Conservation (phyloP, 441 rosid species). For the Syzygium malaccense region DNA sequence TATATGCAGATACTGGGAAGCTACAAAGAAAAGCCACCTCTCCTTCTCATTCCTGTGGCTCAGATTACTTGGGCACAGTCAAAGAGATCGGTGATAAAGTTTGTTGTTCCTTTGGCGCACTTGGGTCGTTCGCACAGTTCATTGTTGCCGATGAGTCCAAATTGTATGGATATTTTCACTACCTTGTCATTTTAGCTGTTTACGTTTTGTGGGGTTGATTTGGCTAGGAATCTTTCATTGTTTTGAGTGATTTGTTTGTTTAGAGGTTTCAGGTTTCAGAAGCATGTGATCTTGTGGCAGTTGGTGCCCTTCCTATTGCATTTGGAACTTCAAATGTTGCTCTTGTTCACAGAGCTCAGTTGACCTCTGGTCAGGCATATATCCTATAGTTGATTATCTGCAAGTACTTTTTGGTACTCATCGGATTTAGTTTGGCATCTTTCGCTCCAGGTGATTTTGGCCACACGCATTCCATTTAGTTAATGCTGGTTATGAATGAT, state of each 20-base stretch:
- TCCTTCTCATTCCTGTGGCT: constrained; percentile 81
- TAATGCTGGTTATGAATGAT: not conserved
- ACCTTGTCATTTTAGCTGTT: not conserved
- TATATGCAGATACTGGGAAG: constrained; percentile 83
- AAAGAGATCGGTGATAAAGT: constrained; percentile 70
- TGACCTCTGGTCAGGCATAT: constrained; percentile 58
- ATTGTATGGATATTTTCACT: constrained; percentile 22
- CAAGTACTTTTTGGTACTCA: not conserved
- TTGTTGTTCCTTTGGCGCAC: constrained; percentile 44
- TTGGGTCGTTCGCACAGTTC: constrained; percentile 76
- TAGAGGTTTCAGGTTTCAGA: constrained; percentile 63
- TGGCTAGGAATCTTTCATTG: not conserved
- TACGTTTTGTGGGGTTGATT: not conserved
- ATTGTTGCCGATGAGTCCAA: constrained; percentile 68
- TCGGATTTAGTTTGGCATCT: not conserved
- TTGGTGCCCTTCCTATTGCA: constrained; percentile 81
- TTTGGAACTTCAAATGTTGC: constrained; percentile 93
- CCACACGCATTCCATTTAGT: not conserved
- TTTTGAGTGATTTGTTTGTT: not conserved
- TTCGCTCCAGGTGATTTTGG: not conserved
- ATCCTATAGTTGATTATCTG: not conserved
- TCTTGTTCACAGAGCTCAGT: constrained; percentile 74
- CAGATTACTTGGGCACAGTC: constrained; percentile 80
- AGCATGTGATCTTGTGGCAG: constrained; percentile 71
- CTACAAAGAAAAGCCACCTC: constrained; percentile 71